Percentiles rank a stretch among this genome's conserved stretches.
Conservation (phyloP, 2,329 filamentous ascomycete species). For the Trichoderma citrinoviride region DNA sequence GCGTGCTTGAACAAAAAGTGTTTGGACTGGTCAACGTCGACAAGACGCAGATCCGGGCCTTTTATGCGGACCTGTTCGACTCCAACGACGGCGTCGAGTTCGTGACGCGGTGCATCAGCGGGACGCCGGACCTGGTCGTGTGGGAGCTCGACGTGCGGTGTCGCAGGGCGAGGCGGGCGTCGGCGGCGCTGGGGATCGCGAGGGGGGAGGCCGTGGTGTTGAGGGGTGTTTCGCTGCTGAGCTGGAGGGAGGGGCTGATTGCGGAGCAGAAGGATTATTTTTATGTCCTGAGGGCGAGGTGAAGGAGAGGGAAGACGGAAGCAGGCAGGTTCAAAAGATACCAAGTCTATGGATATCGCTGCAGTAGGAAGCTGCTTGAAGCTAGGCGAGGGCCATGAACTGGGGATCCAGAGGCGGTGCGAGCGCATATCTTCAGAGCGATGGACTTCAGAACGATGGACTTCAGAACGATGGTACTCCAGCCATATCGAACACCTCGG, state of each 20-base stretch:
- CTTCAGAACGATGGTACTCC: too few species aligned
- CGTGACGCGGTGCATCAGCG: not conserved
- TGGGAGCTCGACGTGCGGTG: slow-evolving; percentile 15
- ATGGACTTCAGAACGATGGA: too few species aligned
- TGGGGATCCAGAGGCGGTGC: too few species aligned
- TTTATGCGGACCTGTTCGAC: slow-evolving; percentile 13
- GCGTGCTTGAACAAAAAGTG: not conserved
- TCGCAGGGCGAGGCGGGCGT: not conserved
- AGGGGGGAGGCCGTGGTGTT: slow-evolving; percentile 7
- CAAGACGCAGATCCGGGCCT: not conserved
- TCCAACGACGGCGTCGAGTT: slow-evolving; percentile 1
- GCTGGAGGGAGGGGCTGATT: slow-evolving; percentile 10
- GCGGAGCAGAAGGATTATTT: slow-evolving; percentile 20
- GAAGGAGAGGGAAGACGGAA: not conserved
- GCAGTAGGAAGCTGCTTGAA: too few species aligned
- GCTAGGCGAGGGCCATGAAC: too few species aligned
- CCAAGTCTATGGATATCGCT: too few species aligned
- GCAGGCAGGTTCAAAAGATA: too few species aligned
- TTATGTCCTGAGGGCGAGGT: not conserved
- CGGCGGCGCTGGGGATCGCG: not conserved
- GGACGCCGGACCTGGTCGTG: not conserved
- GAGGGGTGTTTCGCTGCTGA: slow-evolving; percentile 14
- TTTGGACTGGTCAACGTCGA: not conserved
- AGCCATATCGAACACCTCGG: too few species aligned
- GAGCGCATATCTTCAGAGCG: too few species aligned